Conservation (phyloP, 78 protist species). For the Emiliania huxleyi region DNA sequence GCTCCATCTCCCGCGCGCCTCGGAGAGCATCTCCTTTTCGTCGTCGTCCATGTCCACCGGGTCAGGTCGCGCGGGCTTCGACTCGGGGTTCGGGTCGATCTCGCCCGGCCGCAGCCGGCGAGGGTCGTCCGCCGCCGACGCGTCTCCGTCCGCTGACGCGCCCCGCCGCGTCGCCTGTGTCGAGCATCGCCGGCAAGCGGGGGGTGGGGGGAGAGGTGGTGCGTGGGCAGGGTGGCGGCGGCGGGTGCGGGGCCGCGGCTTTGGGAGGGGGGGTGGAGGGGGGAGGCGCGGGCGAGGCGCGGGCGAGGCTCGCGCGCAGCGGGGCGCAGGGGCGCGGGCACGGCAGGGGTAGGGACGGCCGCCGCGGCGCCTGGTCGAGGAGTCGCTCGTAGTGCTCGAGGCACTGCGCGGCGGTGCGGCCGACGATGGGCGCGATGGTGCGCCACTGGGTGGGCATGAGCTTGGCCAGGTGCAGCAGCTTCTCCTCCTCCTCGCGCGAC, state of each 20-base stretch:
- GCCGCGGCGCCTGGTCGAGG: slow-evolving; percentile 75
- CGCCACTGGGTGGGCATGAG: slow-evolving; percentile 94
- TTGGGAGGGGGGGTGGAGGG: too few species aligned
- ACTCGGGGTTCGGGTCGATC: slow-evolving; percentile 95
- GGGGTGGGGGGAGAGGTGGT: too few species aligned
- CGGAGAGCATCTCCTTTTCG: slow-evolving; percentile 96
- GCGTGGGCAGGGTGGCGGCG: too few species aligned
- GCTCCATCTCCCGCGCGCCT: too few species aligned
- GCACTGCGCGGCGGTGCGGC: slow-evolving; percentile 98
- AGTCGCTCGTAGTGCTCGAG: slow-evolving; percentile 95
- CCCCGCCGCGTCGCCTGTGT: slow-evolving; percentile 14
- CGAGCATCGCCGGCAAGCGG: too few species aligned
- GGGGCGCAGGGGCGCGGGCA: too few species aligned
- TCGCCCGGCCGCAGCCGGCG: slow-evolving; percentile 92
- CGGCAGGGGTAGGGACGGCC: too few species aligned
- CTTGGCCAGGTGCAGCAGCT: slow-evolving; percentile 96
- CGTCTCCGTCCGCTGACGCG: background rate
- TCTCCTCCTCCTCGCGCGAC: slow-evolving; percentile 98
- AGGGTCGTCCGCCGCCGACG: slow-evolving; percentile 79
- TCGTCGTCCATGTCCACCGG: slow-evolving; percentile 99
- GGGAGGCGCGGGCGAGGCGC: too few species aligned
- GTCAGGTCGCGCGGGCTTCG: slow-evolving; percentile 98
- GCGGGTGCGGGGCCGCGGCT: too few species aligned
- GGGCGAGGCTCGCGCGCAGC: too few species aligned
- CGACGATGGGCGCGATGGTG: slow-evolving; percentile 96